Evolutionary conservation across 352 stramenopile species (phyloP).

Genomic region (Bremia lactucae): DNA sequence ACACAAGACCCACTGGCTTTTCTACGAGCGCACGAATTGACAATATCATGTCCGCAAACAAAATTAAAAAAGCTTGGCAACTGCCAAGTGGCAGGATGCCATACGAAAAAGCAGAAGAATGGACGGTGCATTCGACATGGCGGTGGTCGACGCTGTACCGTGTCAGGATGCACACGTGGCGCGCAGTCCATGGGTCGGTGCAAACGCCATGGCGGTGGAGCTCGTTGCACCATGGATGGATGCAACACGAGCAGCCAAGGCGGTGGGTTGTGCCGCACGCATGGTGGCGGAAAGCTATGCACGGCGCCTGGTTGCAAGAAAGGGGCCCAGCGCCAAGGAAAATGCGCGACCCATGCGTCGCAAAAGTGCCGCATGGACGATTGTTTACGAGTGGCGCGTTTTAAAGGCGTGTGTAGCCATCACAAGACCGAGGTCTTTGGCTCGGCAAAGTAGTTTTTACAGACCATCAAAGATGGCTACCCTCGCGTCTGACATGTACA

Average conservation of each 20-base stretch:
- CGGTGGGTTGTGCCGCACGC: constrained; percentile 64
- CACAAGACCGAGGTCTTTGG: constrained; percentile 11
- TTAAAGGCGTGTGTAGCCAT: constrained; percentile 26
- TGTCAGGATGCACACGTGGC: constrained; percentile 51
- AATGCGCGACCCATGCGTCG: constrained; percentile 70
- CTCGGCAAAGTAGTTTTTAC: too few species aligned
- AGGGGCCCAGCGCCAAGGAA: constrained; percentile 70
- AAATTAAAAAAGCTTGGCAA: constrained; percentile 2
- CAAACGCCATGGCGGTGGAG: constrained; percentile 65
- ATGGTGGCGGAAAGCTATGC: constrained; percentile 78
- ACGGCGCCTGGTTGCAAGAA: constrained; percentile 78
- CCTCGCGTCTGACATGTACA: too few species aligned
- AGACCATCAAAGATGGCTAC: too few species aligned
- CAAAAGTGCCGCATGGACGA: constrained; percentile 47
- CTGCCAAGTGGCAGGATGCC: constrained; percentile 53
- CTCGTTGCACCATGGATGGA: constrained; percentile 46
- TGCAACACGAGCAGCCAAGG: constrained; percentile 62
- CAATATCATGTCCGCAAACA: not conserved
- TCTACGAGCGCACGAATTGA: not conserved
- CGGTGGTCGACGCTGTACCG: constrained; percentile 54
- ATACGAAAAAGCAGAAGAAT: constrained; percentile 54
- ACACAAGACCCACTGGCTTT: not conserved
- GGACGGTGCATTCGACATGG: constrained; percentile 78
- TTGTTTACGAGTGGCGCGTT: constrained; percentile 58
- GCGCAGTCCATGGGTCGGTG: constrained; percentile 69